phyloP scores from a whole-genome alignment of 1,284 basidiomycete species.

The Ganoderma sp. region DNA sequence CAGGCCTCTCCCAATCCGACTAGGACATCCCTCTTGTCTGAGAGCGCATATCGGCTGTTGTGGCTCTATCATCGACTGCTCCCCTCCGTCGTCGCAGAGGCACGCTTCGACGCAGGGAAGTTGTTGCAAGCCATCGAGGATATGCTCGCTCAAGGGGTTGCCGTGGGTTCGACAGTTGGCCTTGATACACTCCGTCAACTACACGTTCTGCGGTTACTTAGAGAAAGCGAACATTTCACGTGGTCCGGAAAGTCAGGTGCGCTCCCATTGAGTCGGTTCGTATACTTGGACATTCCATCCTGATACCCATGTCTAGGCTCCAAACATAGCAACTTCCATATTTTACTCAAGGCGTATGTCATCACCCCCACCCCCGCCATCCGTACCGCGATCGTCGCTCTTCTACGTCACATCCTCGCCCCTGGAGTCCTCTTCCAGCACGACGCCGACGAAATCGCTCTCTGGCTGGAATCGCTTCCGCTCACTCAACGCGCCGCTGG shows the following conservation, averaged over 20 bases:
- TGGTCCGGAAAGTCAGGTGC: conserved; percentile 79
- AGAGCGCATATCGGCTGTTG: conserved; percentile 79
- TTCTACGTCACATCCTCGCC: conserved; percentile 69
- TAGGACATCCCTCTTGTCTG: conserved; percentile 68
- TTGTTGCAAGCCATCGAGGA: conserved; percentile 62
- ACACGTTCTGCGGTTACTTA: conserved; percentile 78
- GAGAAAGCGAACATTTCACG: conserved; percentile 75
- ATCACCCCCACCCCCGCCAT: conserved; percentile 57
- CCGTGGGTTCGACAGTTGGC: conserved; percentile 39
- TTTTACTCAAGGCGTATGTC: conserved; percentile 71
- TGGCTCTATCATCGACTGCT: conserved; percentile 85
- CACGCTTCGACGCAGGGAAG: conserved; percentile 86
- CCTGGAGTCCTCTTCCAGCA: conserved; percentile 84
- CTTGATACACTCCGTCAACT: conserved; percentile 73
- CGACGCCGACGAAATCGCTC: conserved; percentile 70
- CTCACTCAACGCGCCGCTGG: conserved; percentile 43
- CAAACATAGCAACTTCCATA: conserved; percentile 62
- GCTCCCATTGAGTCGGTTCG: conserved; percentile 25
- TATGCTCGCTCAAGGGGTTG: conserved; percentile 16
- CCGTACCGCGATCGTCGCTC: conserved; percentile 57
- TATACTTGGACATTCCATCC: not conserved
- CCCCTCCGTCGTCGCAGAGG: conserved; percentile 76
- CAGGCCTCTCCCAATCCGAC: conserved; percentile 42
- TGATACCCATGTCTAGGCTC: conserved; percentile 39
- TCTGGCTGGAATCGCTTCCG: conserved; percentile 78